Percentiles rank a stretch among this genome's conserved stretches.
Evolutionary conservation across 768 basidiomycete species (phyloP).

Genomic region (Pleurotus ostreatus): DNA sequence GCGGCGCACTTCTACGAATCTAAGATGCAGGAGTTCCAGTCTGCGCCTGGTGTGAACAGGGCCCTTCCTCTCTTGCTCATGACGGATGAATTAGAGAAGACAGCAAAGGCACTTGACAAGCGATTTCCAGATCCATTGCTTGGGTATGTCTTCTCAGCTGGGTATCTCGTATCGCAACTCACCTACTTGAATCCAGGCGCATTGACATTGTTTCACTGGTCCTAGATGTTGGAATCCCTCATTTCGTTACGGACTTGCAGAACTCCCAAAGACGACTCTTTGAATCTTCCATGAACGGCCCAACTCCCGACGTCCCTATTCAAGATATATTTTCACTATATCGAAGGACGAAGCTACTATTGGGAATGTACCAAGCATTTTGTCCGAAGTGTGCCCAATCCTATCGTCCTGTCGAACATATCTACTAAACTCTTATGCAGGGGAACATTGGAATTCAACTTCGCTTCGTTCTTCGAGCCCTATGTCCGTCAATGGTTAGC

Average conservation of each 20-base stretch:
- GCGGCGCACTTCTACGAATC: conserved; percentile 57
- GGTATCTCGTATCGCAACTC: not conserved
- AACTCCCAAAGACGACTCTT: conserved; percentile 68
- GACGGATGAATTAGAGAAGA: conserved; percentile 88
- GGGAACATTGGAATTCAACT: conserved; percentile 58
- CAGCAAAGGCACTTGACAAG: conserved; percentile 78
- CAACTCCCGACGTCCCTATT: conserved; percentile 83
- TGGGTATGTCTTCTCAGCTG: conserved; percentile 46
- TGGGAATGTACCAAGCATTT: conserved; percentile 82
- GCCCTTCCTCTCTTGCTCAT: conserved; percentile 78
- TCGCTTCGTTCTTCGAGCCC: conserved; percentile 78
- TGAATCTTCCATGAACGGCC: conserved; percentile 82
- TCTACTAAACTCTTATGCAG: conserved; percentile 26
- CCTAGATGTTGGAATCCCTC: conserved; percentile 64
- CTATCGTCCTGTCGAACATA: not conserved
- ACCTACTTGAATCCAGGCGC: conserved; percentile 34
- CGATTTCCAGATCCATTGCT: conserved; percentile 82
- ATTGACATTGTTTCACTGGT: conserved; percentile 75
- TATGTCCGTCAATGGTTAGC: conserved; percentile 86
- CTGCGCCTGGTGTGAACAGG: conserved; percentile 72
- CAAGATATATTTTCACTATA: conserved; percentile 90
- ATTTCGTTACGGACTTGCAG: conserved; percentile 63
- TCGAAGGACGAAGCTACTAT: conserved; percentile 65
- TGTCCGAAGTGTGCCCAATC: conserved; percentile 52
- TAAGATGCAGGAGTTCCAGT: conserved; percentile 60